Conservation (phyloP, 75 land plant genomes). For the Isoetes taiwanensis region DNA sequence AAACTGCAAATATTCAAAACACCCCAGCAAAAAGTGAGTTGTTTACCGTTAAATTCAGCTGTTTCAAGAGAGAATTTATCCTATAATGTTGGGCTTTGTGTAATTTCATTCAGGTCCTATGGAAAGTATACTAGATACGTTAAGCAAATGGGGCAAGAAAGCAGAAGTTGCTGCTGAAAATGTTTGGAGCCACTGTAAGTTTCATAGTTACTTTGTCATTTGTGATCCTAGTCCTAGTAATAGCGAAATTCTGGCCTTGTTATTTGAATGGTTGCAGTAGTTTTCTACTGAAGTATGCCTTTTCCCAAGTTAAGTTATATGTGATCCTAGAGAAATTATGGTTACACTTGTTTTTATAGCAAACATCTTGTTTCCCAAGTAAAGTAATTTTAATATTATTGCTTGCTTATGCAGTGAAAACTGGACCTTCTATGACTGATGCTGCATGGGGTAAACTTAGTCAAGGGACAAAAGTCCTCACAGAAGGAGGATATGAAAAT, state of each 20-base stretch:
- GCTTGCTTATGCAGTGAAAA: constrained; percentile 33
- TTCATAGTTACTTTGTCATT: not conserved
- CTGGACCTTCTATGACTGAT: constrained; percentile 42
- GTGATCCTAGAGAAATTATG: too few species aligned
- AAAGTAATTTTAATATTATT: constrained; percentile 11
- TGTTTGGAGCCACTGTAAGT: constrained; percentile 38
- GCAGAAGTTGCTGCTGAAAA: constrained; percentile 34
- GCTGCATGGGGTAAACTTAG: constrained; percentile 53
- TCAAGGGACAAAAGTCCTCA: constrained; percentile 46
- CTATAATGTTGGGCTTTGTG: not conserved
- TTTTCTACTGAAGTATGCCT: too few species aligned
- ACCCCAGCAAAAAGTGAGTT: constrained; percentile 20
- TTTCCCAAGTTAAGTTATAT: too few species aligned
- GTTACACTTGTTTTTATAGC: too few species aligned
- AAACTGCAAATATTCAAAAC: constrained; percentile 11
- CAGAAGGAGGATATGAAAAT: constrained; percentile 54
- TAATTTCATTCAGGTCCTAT: constrained; percentile 19
- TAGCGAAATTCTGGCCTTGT: too few species aligned
- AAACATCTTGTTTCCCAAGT: too few species aligned
- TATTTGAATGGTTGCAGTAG: too few species aligned
- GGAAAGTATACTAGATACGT: constrained; percentile 26
- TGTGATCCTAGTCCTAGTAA: too few species aligned
- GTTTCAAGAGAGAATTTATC: too few species aligned
- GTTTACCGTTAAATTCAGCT: not conserved
- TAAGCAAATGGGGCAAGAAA: constrained; percentile 31